These are phyloP conservation scores for Fusarium verticillioides DNA, from an alignment of 2,329 filamentous ascomycete species.

Conservation along the genomic window DNA sequence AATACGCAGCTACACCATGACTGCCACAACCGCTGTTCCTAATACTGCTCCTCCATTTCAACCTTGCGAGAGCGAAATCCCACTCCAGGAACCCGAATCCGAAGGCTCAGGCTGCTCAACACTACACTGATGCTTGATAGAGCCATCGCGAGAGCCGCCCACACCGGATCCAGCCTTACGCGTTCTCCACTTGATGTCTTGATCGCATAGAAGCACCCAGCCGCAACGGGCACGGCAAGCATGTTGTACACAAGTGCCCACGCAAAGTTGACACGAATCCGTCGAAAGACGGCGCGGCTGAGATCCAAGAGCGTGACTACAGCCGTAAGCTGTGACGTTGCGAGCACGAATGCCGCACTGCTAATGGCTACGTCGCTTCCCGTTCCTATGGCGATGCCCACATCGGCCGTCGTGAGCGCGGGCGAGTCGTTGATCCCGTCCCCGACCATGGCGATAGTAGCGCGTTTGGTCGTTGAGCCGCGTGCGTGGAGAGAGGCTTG, in stretches of 20 bases:
- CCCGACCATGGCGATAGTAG: constrained; percentile 82
- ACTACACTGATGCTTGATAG: constrained; percentile 91
- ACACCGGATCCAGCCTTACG: constrained; percentile 78
- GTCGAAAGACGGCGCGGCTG: constrained; percentile 75
- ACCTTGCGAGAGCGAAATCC: constrained; percentile 53
- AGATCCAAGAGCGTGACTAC: constrained; percentile 80
- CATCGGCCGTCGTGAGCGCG: constrained; percentile 81
- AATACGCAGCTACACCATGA: background rate
- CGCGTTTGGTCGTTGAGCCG: constrained; percentile 51
- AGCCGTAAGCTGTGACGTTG: constrained; percentile 75
- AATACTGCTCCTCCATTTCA: constrained; percentile 14
- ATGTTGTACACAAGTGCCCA: constrained; percentile 89
- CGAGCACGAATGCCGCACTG: constrained; percentile 83
- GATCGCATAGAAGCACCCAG: constrained; percentile 77
- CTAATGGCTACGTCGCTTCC: constrained; percentile 87
- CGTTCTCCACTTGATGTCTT: constrained; percentile 60
- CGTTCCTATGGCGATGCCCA: constrained; percentile 85
- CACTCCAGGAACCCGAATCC: constrained; percentile 57
- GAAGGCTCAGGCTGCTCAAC: constrained; percentile 79
- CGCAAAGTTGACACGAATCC: constrained; percentile 85
- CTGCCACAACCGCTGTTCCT: background rate
- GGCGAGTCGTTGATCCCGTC: constrained; percentile 92
- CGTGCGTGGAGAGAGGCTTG: constrained; percentile 62
- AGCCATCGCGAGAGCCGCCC: constrained; percentile 94
- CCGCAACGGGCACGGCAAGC: constrained; percentile 81